Conservation (phyloP, 192 early-diverging fungal species). For the Entomortierella beljakovae region DNA sequence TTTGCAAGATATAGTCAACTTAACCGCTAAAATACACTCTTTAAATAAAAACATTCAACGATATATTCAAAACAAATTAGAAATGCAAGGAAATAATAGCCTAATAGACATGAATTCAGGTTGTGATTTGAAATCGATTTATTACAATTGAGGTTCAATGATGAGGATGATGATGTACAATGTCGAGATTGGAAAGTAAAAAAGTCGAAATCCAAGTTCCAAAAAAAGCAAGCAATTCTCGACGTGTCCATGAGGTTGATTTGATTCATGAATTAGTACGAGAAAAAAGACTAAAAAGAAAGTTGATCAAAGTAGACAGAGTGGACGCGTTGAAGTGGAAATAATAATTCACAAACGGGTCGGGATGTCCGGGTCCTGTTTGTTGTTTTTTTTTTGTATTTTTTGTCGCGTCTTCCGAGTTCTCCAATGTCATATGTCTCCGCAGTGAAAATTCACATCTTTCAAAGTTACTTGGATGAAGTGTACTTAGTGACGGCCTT, state of each 20-base stretch:
- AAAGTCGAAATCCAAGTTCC: constrained; percentile 3
- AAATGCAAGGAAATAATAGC: too few relatives aligned
- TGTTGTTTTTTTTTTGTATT: constrained; percentile 3
- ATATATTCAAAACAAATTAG: too few relatives aligned
- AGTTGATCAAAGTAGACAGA: constrained; percentile 16
- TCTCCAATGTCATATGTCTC: background rate
- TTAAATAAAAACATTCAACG: too few relatives aligned
- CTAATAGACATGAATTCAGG: background rate
- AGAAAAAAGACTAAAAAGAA: too few relatives aligned
- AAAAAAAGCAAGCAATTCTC: constrained; percentile 12
- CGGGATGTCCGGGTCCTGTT: constrained; percentile 2
- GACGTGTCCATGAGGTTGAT: constrained; percentile 21
- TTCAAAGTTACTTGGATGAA: constrained; percentile 71
- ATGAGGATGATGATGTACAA: constrained; percentile 40
- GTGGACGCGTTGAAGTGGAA: constrained; percentile 8
- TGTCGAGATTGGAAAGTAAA: constrained; percentile 13
- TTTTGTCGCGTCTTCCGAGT: background rate
- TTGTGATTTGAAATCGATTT: constrained; percentile 18
- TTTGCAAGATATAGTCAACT: too few relatives aligned
- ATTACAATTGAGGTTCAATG: constrained; percentile 33
- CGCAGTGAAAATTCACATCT: background rate
- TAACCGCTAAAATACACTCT: too few relatives aligned
- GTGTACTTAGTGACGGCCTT: constrained; percentile 98
- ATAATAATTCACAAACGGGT: constrained; percentile 2
- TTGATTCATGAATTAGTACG: constrained; percentile 10